Conservation (phyloP, 2,329 filamentous ascomycete genomes). For the Keithomyces neogunnii region DNA sequence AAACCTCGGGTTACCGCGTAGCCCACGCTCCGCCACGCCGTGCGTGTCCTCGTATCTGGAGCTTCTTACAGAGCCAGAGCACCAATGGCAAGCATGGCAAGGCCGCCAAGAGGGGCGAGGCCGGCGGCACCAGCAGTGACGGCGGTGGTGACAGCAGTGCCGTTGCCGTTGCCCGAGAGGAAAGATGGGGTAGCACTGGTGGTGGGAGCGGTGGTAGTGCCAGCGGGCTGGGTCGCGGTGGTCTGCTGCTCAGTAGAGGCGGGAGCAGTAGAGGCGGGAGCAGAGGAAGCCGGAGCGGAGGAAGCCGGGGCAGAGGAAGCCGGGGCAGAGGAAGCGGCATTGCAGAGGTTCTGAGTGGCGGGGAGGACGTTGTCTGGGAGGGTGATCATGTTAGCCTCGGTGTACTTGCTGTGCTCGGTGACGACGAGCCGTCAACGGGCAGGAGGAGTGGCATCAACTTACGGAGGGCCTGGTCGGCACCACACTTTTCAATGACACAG, state of each 20-base stretch:
- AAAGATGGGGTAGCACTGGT: too few relatives aligned
- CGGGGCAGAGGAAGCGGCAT: conserved; percentile 4
- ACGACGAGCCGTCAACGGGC: too few relatives aligned
- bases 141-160: conserved; percentile 8
- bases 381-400: not conserved
- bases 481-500: conserved; percentile 29
- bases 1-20: not conserved
- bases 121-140: conserved; percentile 22
- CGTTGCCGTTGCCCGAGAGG: conserved; percentile 6
- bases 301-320: conserved; percentile 8
- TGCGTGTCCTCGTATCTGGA: not conserved
- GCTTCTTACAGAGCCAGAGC: conserved; percentile 27
- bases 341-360: conserved; percentile 26
- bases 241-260: conserved; percentile 8
- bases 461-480: conserved; percentile 28
- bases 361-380: conserved; percentile 30
- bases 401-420: not conserved
- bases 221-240: conserved; percentile 4
- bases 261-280: conserved; percentile 4
- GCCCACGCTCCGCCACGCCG: not conserved
- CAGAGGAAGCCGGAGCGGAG: conserved; percentile 9
- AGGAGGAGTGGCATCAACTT: conserved; percentile 13
- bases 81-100: conserved; percentile 23
- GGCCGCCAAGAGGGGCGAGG: conserved; percentile 21
- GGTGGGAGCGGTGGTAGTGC: conserved; percentile 4